Evolutionary conservation across 2,329 filamentous ascomycete species (phyloP), one percentile per base, ranked within the genome.

Genomic region (Aspergillus quadrilineatus): DNA sequence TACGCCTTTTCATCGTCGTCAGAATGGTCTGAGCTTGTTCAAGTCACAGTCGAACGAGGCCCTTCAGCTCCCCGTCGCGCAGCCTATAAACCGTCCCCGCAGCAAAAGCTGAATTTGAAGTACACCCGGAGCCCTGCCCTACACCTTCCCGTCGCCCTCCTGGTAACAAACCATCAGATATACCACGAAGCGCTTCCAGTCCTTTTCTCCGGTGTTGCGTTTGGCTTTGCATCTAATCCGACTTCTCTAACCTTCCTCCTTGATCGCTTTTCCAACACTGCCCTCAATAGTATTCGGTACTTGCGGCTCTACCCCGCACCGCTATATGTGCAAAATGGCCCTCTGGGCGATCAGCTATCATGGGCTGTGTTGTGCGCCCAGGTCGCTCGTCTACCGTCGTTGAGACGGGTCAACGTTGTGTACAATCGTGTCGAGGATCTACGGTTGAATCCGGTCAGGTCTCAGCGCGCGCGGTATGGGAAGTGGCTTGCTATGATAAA

Each of bases 341-440:
- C 51, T 47, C 43, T 47, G 5, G 51, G 51, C 1, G 49, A 53
- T 8, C 44, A 53, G 50, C 32, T 57, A 1, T 57, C 55, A 5
- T 57, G 55, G 55, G 39, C 49, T 32, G 50, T 57, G 4, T 10
- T 57, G 5, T 57, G 55, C 4, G 55, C 55, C 22, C 49, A 48
- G 10, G 14, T 57, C 9, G 50, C 55, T 44, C 36, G 46, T 17
- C 14, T 57, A 30, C 43, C 44, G 7, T 50, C 43, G n/a, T 44
- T 57, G 4, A 47, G 17, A 2, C 43, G 28, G 14, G 32, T 57
- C 6, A 28, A 17, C 14, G 28, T 57, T 30, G 9, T 48, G 44
- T 57, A 57, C 37, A 22, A 32, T n/a, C 10, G 17, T 9, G n/a
- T 34, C 8, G 44, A 53, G 6, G 45, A 44, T 15, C 46, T 57